Conservation (phyloP, 2,329 filamentous ascomycete species). For the Akanthomyces lecanii region DNA sequence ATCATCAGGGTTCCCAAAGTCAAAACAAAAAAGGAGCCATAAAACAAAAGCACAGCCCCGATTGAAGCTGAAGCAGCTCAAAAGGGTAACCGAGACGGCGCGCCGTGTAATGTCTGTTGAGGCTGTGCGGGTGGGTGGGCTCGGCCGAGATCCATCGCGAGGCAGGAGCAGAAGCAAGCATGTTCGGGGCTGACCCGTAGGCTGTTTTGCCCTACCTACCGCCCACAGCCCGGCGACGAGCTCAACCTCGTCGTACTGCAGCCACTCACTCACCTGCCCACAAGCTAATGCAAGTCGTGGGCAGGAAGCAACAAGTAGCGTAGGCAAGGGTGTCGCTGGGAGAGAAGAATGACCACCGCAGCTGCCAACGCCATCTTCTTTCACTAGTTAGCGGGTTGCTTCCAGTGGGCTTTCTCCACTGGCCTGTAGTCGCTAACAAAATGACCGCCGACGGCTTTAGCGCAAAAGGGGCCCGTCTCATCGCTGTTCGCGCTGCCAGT, state of each 20-base stretch:
- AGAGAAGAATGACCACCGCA: not conserved
- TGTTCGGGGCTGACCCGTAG: constrained; percentile 3
- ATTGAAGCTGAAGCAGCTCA: not conserved
- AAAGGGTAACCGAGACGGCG: not conserved
- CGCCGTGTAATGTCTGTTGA: not conserved
- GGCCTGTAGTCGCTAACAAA: not conserved
- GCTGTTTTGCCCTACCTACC: constrained; percentile 1
- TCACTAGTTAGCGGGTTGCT: not conserved
- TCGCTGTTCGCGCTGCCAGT: not conserved
- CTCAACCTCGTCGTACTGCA: not conserved
- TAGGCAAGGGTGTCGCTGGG: not conserved
- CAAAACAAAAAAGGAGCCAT: not conserved
- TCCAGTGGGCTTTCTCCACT: not conserved
- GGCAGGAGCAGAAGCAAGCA: not conserved
- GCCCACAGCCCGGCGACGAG: not conserved
- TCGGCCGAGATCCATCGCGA: constrained; percentile 5
- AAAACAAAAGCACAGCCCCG: constrained; percentile 3
- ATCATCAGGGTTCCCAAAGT: too few relatives aligned
- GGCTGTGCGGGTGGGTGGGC: constrained; percentile 14
- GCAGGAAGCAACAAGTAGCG: not conserved
- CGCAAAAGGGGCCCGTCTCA: not conserved
- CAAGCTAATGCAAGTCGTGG: not conserved
- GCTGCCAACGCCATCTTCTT: not conserved
- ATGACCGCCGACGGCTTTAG: not conserved
- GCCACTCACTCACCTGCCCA: not conserved